Conservation (phyloP, 768 basidiomycete genomes). For the Leccinum imitatum region DNA sequence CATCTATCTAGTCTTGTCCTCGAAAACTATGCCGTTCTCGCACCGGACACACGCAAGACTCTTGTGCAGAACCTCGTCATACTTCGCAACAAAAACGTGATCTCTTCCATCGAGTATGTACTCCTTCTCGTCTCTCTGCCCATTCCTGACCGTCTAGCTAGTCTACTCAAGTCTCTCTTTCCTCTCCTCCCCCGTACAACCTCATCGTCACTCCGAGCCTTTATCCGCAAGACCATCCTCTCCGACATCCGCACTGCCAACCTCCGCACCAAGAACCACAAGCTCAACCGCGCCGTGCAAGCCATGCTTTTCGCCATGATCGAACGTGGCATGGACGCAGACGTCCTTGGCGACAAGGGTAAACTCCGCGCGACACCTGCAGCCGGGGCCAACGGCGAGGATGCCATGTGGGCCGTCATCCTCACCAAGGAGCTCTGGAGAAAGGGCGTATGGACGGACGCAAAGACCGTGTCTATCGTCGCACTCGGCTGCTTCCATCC, state of each 20-base stretch:
- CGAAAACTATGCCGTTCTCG: constrained; percentile 71
- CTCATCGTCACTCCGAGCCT: constrained; percentile 76
- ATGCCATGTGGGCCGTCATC: constrained; percentile 97
- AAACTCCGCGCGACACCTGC: constrained; percentile 51
- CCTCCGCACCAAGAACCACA: constrained; percentile 84
- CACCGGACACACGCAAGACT: constrained; percentile 79
- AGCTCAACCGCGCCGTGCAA: constrained; percentile 94
- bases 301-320: constrained; percentile 96
- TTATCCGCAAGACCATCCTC: constrained; percentile 91
- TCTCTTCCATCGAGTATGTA: constrained; percentile 87
- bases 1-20: constrained; percentile 79
- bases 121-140: background rate
- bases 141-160: constrained; percentile 31
- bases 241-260: constrained; percentile 93
- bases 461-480: constrained; percentile 90
- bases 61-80: constrained; percentile 91
- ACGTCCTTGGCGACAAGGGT: constrained; percentile 82
- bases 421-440: constrained; percentile 93
- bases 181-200: constrained; percentile 94
- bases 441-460: constrained; percentile 90
- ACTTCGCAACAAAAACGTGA: constrained; percentile 89
- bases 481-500: constrained; percentile 93
- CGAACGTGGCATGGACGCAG: constrained; percentile 83
- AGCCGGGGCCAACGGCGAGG: constrained; percentile 58
- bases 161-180: constrained; percentile 88